These are phyloP conservation scores for Blastomyces silverae DNA, from an alignment of 2,329 filamentous ascomycete species.

Conservation along the genomic window DNA sequence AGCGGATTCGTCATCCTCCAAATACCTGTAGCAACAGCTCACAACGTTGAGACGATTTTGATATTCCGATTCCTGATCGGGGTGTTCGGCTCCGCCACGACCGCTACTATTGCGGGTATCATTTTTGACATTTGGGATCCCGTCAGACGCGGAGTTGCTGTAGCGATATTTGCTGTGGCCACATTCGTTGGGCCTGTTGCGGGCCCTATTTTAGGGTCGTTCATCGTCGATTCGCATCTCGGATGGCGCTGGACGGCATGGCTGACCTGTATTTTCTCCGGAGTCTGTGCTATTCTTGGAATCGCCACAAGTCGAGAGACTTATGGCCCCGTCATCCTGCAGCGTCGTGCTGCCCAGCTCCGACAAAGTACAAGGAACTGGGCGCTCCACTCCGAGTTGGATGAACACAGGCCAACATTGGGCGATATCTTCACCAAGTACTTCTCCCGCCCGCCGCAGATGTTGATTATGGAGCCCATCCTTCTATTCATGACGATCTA, in stretches of 20 bases:
- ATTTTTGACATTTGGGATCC: conserved; percentile 48
- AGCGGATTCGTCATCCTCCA: conserved; percentile 48
- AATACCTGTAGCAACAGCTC: conserved; percentile 49
- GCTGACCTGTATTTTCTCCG: conserved; percentile 47
- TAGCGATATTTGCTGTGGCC: conserved; percentile 41
- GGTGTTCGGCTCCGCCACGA: conserved; percentile 46
- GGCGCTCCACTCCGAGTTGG: conserved; percentile 42
- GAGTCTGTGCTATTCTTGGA: conserved; percentile 39
- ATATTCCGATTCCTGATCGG: conserved; percentile 51
- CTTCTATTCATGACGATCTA: conserved; percentile 44
- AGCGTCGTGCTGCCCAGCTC: conserved; percentile 44
- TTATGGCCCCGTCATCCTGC: conserved; percentile 45
- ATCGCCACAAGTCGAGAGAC: conserved; percentile 48
- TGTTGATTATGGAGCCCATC: conserved; percentile 47
- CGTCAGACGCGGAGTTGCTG: conserved; percentile 42
- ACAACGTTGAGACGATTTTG: conserved; percentile 50
- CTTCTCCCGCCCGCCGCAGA: conserved; percentile 41
- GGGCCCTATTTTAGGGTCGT: conserved; percentile 47
- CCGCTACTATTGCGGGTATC: conserved; percentile 47
- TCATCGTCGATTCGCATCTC: conserved; percentile 44
- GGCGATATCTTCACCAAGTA: conserved; percentile 41
- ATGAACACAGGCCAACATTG: conserved; percentile 39
- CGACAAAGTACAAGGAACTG: conserved; percentile 45
- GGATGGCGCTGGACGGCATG: conserved; percentile 55
- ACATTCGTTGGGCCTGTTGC: conserved; percentile 47